Conservation (phyloP, 1,284 basidiomycete species). For the Marasmius tenuissimus region DNA sequence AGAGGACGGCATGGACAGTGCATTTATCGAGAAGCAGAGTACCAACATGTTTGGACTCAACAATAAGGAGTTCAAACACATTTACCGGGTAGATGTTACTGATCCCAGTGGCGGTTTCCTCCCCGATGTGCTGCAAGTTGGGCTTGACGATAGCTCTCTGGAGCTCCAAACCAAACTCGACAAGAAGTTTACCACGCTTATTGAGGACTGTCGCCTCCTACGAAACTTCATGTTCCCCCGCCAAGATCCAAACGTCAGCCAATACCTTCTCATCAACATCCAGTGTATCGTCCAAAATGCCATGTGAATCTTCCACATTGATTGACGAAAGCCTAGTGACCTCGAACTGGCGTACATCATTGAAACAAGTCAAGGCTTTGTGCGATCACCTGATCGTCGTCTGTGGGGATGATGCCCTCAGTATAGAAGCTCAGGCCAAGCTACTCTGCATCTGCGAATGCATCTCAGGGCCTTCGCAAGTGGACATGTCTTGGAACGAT, state of each 20-base stretch:
- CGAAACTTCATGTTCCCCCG: conserved; percentile 86
- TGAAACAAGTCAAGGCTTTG: conserved; percentile 73
- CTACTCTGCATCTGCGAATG: conserved; percentile 92
- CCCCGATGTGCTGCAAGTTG: conserved; percentile 86
- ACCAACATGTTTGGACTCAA: conserved; percentile 88
- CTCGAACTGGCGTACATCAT: conserved; percentile 62
- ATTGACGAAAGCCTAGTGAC: conserved; percentile 82
- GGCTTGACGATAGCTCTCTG: conserved; percentile 87
- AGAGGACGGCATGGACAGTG: conserved; percentile 98
- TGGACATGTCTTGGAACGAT: conserved; percentile 82
- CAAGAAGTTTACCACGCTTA: conserved; percentile 74
- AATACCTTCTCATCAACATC: conserved; percentile 91
- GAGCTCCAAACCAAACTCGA: conserved; percentile 91
- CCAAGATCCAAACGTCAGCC: conserved; percentile 69
- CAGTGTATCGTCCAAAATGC: conserved; percentile 95
- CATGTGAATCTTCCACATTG: conserved; percentile 96
- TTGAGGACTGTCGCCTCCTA: conserved; percentile 75
- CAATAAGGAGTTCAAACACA: conserved; percentile 84
- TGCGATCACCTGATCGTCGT: conserved; percentile 79
- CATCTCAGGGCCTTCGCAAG: conserved; percentile 87
- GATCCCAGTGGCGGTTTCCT: conserved; percentile 77
- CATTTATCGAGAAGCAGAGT: conserved; percentile 94
- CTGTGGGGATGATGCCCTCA: conserved; percentile 81
- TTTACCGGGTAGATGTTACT: conserved; percentile 92
- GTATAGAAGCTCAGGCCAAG: conserved; percentile 83